Percentiles rank a stretch among this genome's conserved stretches.
These are phyloP conservation scores for Fusarium sp. DNA, from an alignment of 2,329 filamentous ascomycete genomes.

Conservation along the genomic window DNA sequence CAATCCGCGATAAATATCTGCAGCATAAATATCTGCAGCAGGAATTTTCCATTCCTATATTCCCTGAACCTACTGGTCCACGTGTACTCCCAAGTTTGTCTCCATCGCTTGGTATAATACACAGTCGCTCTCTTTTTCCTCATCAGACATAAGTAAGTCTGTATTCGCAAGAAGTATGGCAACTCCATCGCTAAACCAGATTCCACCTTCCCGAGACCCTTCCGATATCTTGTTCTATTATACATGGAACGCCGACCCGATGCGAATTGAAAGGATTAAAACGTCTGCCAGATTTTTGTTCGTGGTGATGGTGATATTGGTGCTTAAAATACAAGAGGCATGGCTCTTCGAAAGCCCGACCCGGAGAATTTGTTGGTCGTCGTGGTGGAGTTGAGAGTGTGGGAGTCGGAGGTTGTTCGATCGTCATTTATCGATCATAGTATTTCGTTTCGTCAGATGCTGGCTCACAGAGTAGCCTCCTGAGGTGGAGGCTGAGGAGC, in stretches of 20 bases:
- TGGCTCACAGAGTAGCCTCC: slow-evolving; percentile 42
- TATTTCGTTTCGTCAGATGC: slow-evolving; percentile 13
- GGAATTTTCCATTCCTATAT: slow-evolving; percentile 8
- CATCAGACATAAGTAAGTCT: slow-evolving; percentile 27
- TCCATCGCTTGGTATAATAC: slow-evolving; percentile 27
- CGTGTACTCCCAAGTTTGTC: slow-evolving; percentile 5
- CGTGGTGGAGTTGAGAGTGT: slow-evolving; percentile 42
- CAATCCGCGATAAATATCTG: slow-evolving; percentile 21
- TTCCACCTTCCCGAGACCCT: slow-evolving; percentile 25
- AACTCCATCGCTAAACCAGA: slow-evolving; percentile 40
- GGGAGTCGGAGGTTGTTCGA: slow-evolving; percentile 21
- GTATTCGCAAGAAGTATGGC: slow-evolving; percentile 30
- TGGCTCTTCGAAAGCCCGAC: slow-evolving; percentile 3
- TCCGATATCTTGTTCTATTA: slow-evolving; percentile 41
- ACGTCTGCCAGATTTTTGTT: slow-evolving; percentile 31
- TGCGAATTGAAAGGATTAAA: slow-evolving; percentile 41
- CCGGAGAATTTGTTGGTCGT: slow-evolving; percentile 17
- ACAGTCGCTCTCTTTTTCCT: slow-evolving; percentile 20
- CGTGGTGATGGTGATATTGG: slow-evolving; percentile 24
- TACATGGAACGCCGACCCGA: slow-evolving; percentile 49
- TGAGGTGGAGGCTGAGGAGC: slow-evolving; percentile 51
- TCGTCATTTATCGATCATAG: slow-evolving; percentile 18
- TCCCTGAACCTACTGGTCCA: slow-evolving; percentile 5
- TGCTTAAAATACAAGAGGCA: slow-evolving; percentile 35
- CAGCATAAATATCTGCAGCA: slow-evolving; percentile 17